Percentiles rank a stretch among this genome's conserved stretches.
These are phyloP conservation scores for Paraconiothyrium sp. DNA, from an alignment of 2,329 filamentous ascomycete genomes.

Conservation along the genomic window DNA sequence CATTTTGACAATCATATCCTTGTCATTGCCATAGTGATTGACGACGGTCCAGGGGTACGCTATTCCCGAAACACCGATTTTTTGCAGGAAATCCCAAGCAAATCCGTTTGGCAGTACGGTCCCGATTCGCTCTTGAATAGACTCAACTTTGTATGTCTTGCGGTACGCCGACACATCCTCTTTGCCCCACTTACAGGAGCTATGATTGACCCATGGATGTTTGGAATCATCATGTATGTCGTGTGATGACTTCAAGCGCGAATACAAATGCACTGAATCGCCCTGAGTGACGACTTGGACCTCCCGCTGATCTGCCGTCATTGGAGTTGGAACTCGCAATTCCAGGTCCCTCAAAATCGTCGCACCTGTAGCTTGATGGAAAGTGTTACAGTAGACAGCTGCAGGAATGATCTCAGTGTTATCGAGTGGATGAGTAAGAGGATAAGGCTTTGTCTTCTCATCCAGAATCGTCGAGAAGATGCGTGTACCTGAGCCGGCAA, in stretches of 20 bases:
- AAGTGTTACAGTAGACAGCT: conserved; percentile 55
- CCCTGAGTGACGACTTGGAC: conserved; percentile 50
- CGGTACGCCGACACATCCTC: conserved; percentile 19
- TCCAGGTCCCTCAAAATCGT: conserved; percentile 43
- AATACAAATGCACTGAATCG: conserved; percentile 45
- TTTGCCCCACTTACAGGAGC: conserved; percentile 28
- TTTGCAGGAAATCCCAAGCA: conserved; percentile 51
- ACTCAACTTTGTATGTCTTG: conserved; percentile 33
- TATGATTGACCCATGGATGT: conserved; percentile 49
- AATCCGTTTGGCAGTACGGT: conserved; percentile 44
- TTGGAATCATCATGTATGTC: conserved; percentile 16
- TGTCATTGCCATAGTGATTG: conserved; percentile 50
- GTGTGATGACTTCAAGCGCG: conserved; percentile 35
- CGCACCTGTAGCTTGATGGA: conserved; percentile 46
- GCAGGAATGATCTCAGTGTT: conserved; percentile 57
- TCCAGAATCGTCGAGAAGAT: conserved; percentile 47
- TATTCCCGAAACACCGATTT: conserved; percentile 53
- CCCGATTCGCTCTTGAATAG: conserved; percentile 39
- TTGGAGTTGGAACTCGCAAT: conserved; percentile 50
- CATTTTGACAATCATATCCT: conserved; percentile 55
- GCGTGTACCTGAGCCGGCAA: conserved; percentile 23
- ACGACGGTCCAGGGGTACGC: conserved; percentile 55
- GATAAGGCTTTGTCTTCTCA: conserved; percentile 53
- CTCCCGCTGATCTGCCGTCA: conserved; percentile 44
- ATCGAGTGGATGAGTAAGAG: conserved; percentile 52